Conservation (phyloP, 495 filamentous ascomycete genomes). For the Tuber calosporum region DNA sequence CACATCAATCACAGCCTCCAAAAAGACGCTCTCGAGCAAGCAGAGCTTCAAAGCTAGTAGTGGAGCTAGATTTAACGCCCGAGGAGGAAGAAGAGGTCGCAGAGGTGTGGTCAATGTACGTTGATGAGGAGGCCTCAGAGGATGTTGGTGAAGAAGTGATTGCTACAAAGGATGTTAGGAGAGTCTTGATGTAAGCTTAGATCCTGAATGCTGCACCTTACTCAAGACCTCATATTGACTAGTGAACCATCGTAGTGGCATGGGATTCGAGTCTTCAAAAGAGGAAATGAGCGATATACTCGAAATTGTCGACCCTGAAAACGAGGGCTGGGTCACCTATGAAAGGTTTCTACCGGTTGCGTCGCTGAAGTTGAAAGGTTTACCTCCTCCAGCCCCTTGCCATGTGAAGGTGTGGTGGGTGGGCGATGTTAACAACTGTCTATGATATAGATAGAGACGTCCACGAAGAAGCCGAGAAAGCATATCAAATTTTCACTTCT, state of each 20-base stretch:
- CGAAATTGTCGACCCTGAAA: constrained; percentile 71
- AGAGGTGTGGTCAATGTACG: constrained; percentile 80
- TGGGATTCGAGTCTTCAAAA: constrained; percentile 59
- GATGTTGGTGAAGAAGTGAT: constrained; percentile 60
- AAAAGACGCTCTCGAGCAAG: background rate
- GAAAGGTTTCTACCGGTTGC: constrained; percentile 72
- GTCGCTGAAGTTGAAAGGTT: constrained; percentile 64
- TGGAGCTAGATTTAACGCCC: constrained; percentile 73
- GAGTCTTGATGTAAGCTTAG: constrained; percentile 65
- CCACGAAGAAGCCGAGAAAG: constrained; percentile 65
- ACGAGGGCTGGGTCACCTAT: constrained; percentile 67
- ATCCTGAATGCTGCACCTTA: background rate
- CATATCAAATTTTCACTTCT: constrained; percentile 67
- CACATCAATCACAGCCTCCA: background rate
- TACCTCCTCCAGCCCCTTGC: constrained; percentile 5
- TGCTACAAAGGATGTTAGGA: constrained; percentile 66
- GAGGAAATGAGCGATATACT: constrained; percentile 66
- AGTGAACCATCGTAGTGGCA: constrained; percentile 52
- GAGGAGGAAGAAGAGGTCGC: constrained; percentile 82
- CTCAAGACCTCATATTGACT: background rate
- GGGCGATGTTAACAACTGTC: constrained; percentile 9
- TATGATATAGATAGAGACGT: constrained; percentile 48
- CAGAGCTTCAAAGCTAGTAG: constrained; percentile 67
- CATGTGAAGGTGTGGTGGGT: background rate
- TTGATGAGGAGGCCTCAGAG: constrained; percentile 59